Evolutionary conservation across 306 rosid genomes (phyloP), one percentile per base, ranked within the genome.

Genomic region (Trifolium fragiferum): DNA sequence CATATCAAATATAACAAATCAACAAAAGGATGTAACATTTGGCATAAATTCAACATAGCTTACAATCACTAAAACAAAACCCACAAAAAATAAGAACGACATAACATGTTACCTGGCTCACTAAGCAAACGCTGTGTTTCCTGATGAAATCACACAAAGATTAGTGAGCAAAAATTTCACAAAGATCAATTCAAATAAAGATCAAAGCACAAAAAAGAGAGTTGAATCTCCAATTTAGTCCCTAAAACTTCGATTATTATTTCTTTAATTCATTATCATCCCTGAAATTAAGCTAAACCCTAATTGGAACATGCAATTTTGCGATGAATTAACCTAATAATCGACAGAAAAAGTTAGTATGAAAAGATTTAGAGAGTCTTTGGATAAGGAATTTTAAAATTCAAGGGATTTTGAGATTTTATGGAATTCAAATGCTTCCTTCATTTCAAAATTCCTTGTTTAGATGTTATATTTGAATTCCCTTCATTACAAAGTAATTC

Each of bases 101-200:
- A 40, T 10, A 25, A 51, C 40, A 70, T 55, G 70, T 61, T 46
- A 91, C 98, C 98, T 33, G 98, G 98, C 84, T 93, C 98, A 88
- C 98, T 93, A 59, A 93, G 92, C 67, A 93, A 92, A 75, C 97
- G 97, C 86, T 93, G 98, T 65, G 98, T 93, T 86, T 93, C 98
- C 98, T 91, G 89, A 76, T 1, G 14, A 74, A 83, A 84, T 83
- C 79, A 83, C 19, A 58, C 38, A 68, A 68, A 66, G 2, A 63
- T 40, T 37, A 32, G 21, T 54, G 8, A 80, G 33, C 40, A 83
- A 62, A 79, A 30, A 7, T 35, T 49, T 20, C 40, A 70, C 50
- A 65, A 10, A 49, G 30, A 70, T 68, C 49, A 72, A 76, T 4
- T 74, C 55, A 80, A 78, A 69, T 0, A 18, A 8, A 75, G 78